Evolutionary conservation across 2,329 filamentous ascomycete species (phyloP).

Genomic region (Apiospora phragmitis): DNA sequence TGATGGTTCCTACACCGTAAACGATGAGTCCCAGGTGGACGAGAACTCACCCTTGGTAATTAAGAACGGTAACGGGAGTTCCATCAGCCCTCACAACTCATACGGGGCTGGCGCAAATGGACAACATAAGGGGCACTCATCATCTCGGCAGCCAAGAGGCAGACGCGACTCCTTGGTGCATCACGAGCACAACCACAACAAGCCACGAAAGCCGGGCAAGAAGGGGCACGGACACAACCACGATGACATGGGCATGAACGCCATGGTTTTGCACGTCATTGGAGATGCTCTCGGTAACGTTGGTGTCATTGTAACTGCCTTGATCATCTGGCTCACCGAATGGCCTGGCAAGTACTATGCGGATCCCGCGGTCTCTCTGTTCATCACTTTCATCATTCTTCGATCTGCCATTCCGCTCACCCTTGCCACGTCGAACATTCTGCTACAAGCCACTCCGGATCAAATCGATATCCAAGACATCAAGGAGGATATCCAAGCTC

Average conservation of each 20-base stretch:
- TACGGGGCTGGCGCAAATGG: constrained; percentile 19
- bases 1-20: constrained; percentile 39
- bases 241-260: constrained; percentile 93
- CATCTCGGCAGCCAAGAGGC: constrained; percentile 27
- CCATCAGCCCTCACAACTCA: constrained; percentile 24
- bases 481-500: constrained; percentile 82
- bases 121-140: constrained; percentile 29
- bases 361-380: constrained; percentile 86
- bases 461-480: constrained; percentile 88
- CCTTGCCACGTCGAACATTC: constrained; percentile 78
- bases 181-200: constrained; percentile 75
- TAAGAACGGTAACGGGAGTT: constrained; percentile 17
- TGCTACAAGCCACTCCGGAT: constrained; percentile 90
- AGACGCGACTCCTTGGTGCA: constrained; percentile 60
- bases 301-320: constrained; percentile 78
- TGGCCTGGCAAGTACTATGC: constrained; percentile 83
- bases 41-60: constrained; percentile 41
- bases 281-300: constrained; percentile 86
- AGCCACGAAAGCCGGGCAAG: constrained; percentile 56
- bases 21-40: constrained; percentile 30
- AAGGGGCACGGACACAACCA: constrained; percentile 70
- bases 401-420: constrained; percentile 77
- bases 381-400: constrained; percentile 83
- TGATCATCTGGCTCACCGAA: constrained; percentile 88
- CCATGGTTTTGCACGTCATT: constrained; percentile 74